Conservation (phyloP, 805 yeast species). For the Spencermartinsiella europaea region DNA sequence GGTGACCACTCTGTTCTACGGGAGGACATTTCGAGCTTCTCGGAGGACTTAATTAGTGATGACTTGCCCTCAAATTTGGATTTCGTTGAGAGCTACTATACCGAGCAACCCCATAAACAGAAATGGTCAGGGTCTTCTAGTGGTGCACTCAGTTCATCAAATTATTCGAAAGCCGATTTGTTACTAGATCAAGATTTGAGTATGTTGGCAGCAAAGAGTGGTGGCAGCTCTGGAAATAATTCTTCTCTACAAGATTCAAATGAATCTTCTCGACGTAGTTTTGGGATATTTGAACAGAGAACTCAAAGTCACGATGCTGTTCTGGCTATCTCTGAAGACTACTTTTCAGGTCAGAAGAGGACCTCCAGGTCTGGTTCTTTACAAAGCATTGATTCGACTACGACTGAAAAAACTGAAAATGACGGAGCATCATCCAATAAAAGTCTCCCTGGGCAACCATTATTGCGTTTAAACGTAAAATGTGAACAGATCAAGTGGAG, state of each 20-base stretch:
- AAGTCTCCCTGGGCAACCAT: not conserved
- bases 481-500: constrained; percentile 27
- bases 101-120: constrained; percentile 15
- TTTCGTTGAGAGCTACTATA: constrained; percentile 32
- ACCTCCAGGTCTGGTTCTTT: constrained; percentile 2
- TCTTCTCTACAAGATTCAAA: constrained; percentile 1
- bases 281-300: constrained; percentile 19
- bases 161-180: constrained; percentile 24
- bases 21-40: constrained; percentile 36
- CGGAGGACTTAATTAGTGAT: constrained; percentile 31
- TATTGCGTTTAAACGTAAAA: constrained; percentile 1
- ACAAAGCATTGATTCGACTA: constrained; percentile 8
- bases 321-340: constrained; percentile 22
- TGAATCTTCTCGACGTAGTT: constrained; percentile 11
- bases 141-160: constrained; percentile 8
- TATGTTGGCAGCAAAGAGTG: constrained; percentile 22
- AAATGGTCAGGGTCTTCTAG: constrained; percentile 16
- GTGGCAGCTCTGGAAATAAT: not conserved
- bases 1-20: constrained; percentile 18
- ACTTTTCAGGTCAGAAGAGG: constrained; percentile 19
- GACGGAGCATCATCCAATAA: not conserved
- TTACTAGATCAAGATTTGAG: constrained; percentile 31
- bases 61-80: constrained; percentile 25
- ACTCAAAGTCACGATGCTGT: constrained; percentile 15
- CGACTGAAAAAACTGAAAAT: not conserved